Evolutionary conservation across 495 filamentous ascomycete genomes (phyloP), one percentile per base, ranked within the genome.

Genomic region (Aspergillus bridgeri): DNA sequence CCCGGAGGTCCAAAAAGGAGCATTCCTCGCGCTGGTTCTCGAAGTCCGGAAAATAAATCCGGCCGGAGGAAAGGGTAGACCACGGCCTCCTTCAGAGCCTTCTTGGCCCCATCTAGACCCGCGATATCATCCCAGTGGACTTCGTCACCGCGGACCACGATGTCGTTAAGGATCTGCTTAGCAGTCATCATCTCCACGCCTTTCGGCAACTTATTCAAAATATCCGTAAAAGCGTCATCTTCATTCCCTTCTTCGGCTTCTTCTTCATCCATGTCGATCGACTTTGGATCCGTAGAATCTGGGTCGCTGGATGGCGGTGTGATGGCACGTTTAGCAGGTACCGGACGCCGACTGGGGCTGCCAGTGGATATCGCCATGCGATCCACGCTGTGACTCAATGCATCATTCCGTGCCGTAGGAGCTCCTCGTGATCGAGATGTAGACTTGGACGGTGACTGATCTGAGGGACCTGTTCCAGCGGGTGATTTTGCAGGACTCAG

Each of bases 1-100:
- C 94, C 94, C 0, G 94, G 94, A 13, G 94, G 94, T 2, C 94
- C 94, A 66, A 99, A 99, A 4, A 99, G 83, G 2, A 99, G 79
- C 91, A 99, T 96, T 1, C 94, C 94, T 45, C 92, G 80, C 13
- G 93, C 94, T 9, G 94, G 94, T 67, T 99, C 94, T 4, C 94
- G 88, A 4, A 99, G 80, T 1, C 94, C 94, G 77, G 91, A 90
- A 72, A 99, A 99, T 11, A 99, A 77, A 69, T 99, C 94, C 3
- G 94, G 94, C 6, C 94, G 89, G 6, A 98, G 81, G 73, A 99
- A 98, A 15, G 94, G 94, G 65, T 99, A 99, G 25, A 99, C 92
- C 7, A 98, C 94, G 3, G 92, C 89, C 73, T 99, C 94, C 70
- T 96, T 96, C 45, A 99, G 76, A 0, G 94, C 92, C 51, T 83